Evolutionary conservation across 768 basidiomycete species (phyloP), one percentile per base, ranked within the genome.

Genomic region (Amanita exitialis): DNA sequence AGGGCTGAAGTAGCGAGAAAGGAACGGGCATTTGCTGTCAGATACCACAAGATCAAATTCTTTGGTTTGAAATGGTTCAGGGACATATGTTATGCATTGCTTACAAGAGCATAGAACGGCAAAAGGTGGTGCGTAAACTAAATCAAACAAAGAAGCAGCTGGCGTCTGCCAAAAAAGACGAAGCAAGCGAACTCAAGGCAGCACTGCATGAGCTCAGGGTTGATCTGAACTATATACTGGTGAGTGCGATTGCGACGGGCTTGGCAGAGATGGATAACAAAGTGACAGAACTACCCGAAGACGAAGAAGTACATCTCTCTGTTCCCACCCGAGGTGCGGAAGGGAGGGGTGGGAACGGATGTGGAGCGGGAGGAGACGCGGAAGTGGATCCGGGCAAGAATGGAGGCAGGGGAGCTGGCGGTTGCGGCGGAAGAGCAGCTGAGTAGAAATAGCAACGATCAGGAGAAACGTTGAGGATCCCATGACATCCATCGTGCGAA

Each of bases 41-140:
- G 78, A 54, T 98, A 98, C 65, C 92, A 93, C 58, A 90, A 82
- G 70, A 70, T 93, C 59, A 94, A 91, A 64, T 98, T 98, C 69
- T 96, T 98, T 55, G 93, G 92, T 93, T 55, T 56, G 74, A 16
- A 2, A 63, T n/a, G 35, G 21, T 12, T 46, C 4, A 27, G 8
- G 38, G 42, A 15, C 2, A 16, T 32, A 21, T n/a, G 7, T 2
- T 18, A 7, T 4, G 12, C 10, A 8, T 44, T 43, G 10, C 46
- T 27, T 15, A 37, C 36, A 16, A 46, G 4, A 20, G 45, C 7
- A 37, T 57, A 95, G 93, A 97, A 64, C 81, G 91, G 41, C 82
- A 90, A 67, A 97, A 95, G 60, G 78, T 94, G 10, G 62, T 79
- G 3, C 80, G 94, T 18, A 87, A 83, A 62, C 76, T 96, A 45